Percentiles rank a stretch among this genome's conserved stretches.
These are phyloP conservation scores for Nitzschia putrida DNA, from an alignment of 108 stramenopile genomes.

Conservation along the genomic window DNA sequence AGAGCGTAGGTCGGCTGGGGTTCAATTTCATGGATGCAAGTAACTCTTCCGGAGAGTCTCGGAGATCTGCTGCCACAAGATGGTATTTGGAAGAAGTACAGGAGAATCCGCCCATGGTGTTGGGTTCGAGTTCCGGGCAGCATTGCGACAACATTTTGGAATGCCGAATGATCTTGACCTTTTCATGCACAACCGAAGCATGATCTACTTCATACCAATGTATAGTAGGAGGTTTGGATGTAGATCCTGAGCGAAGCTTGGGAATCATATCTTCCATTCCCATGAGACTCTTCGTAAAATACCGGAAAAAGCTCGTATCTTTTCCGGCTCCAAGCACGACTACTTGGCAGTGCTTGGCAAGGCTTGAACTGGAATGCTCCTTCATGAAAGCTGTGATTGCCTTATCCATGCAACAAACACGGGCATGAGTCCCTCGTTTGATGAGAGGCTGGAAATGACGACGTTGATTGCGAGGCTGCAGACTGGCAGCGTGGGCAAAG, in stretches of 20 bases:
- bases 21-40: constrained; percentile 50
- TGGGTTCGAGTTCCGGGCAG: constrained; percentile 24
- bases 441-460: constrained; percentile 72
- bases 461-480: constrained; percentile 3
- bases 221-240: constrained; percentile 18
- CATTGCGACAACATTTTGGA: constrained; percentile 19
- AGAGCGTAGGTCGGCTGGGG: constrained; percentile 65
- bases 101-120: constrained; percentile 6
- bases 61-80: constrained; percentile 60
- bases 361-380: background rate
- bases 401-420: constrained; percentile 79
- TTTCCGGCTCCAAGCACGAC: constrained; percentile 82
- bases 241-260: background rate
- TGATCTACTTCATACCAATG: constrained; percentile 90
- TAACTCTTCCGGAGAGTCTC: constrained; percentile 45
- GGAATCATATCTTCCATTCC: constrained; percentile 22
- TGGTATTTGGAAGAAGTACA: constrained; percentile 27
- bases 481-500: constrained; percentile 31
- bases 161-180: constrained; percentile 42
- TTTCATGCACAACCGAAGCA: constrained; percentile 64
- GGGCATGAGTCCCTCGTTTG: constrained; percentile 83
- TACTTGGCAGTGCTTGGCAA: constrained; percentile 42
- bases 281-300: constrained; percentile 30
- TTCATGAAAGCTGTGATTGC: constrained; percentile 65
- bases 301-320: constrained; percentile 84